Base-by-base conservation (phyloP, 129 eudicot species). In the Lactuca saligna region DNA sequence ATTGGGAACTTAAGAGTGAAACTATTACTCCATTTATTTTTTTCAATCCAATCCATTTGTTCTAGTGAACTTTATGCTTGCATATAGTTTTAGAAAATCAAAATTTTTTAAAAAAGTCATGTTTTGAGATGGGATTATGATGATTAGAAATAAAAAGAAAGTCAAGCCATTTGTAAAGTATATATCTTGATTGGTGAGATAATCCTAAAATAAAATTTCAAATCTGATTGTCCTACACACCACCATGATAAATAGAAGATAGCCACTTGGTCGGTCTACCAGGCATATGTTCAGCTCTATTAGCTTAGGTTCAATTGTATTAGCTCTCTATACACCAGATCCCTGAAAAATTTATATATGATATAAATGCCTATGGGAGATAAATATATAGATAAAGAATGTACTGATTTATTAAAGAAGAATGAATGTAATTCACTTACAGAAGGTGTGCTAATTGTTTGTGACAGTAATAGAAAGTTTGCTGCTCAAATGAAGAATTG, bases 21-120 rank as follows among this genome's bases (percentile, higher is more conserved):
- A 94, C 79, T 80, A 91, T 91, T 34, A 88, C 98, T 80, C 94
- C 95, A 5, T 86, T 86, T 70, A 91, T 91, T 78, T 91, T 91
- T 91, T 31, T 91, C 98, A 54, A 91, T 82, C 98, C 98, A 91
- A 77, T 88, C 96, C 91, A 79, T 80, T 83, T 88, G 98, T 48
- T 88, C 98, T 56, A 79, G 65, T 55, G 77, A 78, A 84, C 74
- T 91, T 72, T 91, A 96, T 59, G 98, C 98, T 96, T 91, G 82
- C 83, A 78, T 62, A 5, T 57, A 56, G 57, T 73, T 67, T 25
- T 9, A 61, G 3, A 33, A 13, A 8, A 41, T n/a, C 48, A 34
- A 6, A 15, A 2, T 37, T 62, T 32, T 56, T 13, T 38, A 12
- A 54, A 14, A 13, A 34, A 42, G 17, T n/a, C 42, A 46, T 16